Evolutionary conservation across 768 basidiomycete species (phyloP).

Genomic region (Megacollybia marginata): DNA sequence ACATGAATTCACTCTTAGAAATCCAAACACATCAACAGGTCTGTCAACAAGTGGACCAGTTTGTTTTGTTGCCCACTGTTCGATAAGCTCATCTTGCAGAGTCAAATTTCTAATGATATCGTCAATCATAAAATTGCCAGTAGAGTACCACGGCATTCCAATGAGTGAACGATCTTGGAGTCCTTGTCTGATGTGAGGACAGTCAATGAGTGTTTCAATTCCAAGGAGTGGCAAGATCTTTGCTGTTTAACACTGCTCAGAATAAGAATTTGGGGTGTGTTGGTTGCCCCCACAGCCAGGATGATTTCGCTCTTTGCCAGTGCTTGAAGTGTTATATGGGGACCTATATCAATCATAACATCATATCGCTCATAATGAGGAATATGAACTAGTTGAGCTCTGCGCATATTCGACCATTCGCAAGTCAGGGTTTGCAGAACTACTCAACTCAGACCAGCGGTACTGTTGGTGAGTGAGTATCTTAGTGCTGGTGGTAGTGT

Average conservation of each 20-base stretch:
- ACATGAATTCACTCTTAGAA: slow-evolving; percentile 3
- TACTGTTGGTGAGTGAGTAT: too few species aligned
- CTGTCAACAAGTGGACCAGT: slow-evolving; percentile 5
- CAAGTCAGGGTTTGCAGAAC: neutral
- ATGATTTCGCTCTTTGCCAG: slow-evolving; percentile 17
- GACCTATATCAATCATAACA: too few species aligned
- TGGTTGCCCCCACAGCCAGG: slow-evolving; percentile 17
- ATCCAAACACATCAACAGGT: slow-evolving; percentile 2
- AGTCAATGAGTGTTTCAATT: slow-evolving; percentile 2
- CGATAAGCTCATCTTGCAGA: neutral
- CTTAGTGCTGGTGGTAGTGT: neutral
- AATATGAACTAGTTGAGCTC: neutral
- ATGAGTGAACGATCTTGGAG: slow-evolving; percentile 7
- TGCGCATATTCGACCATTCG: neutral
- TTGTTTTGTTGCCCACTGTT: neutral
- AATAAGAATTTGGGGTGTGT: slow-evolving; percentile 14
- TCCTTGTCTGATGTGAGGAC: slow-evolving; percentile 8
- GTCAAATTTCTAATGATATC: slow-evolving; percentile 3
- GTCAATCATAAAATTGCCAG: slow-evolving; percentile 1
- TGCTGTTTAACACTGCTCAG: slow-evolving; percentile 8
- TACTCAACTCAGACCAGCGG: too few species aligned
- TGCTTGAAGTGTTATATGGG: slow-evolving; percentile 5
- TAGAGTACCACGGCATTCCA: slow-evolving; percentile 3
- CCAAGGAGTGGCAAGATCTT: neutral
- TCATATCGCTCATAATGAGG: too few species aligned